These are phyloP conservation scores for Zygotorulaspora mrakii DNA, from an alignment of 1,139 yeast genomes.

Conservation along the genomic window DNA sequence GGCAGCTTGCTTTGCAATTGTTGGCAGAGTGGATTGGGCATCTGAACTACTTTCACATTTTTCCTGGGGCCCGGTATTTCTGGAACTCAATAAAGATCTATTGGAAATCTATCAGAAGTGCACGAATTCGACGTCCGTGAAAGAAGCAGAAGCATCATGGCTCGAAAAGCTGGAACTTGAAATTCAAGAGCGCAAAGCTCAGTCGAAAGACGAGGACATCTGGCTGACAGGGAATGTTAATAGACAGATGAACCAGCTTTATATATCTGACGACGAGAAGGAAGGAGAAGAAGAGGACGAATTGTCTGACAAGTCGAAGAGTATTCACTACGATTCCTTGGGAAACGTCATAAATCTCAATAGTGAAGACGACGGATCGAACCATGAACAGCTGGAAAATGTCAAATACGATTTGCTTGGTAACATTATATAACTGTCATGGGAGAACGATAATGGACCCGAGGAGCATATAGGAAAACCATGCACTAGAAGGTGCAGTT, in stretches of 20 bases:
- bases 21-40: slow-evolving; percentile 91
- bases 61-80: slow-evolving; percentile 88
- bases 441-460: too few species aligned
- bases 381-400: slow-evolving; percentile 25
- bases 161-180: slow-evolving; percentile 65
- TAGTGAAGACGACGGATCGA: slow-evolving; percentile 29
- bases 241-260: slow-evolving; percentile 35
- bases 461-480: too few species aligned
- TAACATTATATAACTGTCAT: too few species aligned
- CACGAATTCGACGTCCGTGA: slow-evolving; percentile 73
- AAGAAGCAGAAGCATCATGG: slow-evolving; percentile 74
- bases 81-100: slow-evolving; percentile 77
- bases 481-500: too few species aligned
- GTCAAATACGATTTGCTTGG: slow-evolving; percentile 18
- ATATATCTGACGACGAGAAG: slow-evolving; percentile 31
- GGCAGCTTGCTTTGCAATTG: slow-evolving; percentile 95
- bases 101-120: slow-evolving; percentile 72
- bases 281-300: slow-evolving; percentile 29
- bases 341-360: slow-evolving; percentile 24
- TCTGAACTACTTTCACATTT: slow-evolving; percentile 67
- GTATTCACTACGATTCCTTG: slow-evolving; percentile 29
- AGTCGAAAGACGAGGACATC: slow-evolving; percentile 50
- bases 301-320: slow-evolving; percentile 29
- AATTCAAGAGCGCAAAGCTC: slow-evolving; percentile 58
- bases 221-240: slow-evolving; percentile 82